Evolutionary conservation across 2,329 filamentous ascomycete species (phyloP), one percentile per base, ranked within the genome.

Genomic region (Cordyceps cicadae): DNA sequence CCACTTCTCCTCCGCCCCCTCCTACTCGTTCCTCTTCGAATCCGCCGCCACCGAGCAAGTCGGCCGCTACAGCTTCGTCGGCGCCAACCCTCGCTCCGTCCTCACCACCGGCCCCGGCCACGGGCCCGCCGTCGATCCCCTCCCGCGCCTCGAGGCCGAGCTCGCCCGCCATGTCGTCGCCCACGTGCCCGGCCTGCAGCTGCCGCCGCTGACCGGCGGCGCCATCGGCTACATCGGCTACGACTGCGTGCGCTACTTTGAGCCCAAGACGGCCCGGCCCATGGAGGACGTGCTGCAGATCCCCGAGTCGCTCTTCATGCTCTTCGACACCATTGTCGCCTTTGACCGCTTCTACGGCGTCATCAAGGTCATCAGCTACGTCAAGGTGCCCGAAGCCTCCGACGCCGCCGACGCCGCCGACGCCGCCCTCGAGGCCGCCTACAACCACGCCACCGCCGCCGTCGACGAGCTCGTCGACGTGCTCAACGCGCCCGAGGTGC

Each of bases 151-250:
- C 46, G 87, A 96, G 76, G 79, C 83, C 64, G 92, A 97, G 75
- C 82, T 99, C 50, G 82, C 85, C 19, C 81, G 89, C 69, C 88
- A 87, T 72, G 84, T 90, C 29, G 90, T 97, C 64, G 89, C 92
- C 39, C 84, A 89, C 46, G 85, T 99, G 3, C 92, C 94, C 0
- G 90, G 87, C 1, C 77, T 97, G 69, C 84, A 83, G 68, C 81
- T 99, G 43, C 94, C 94, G 56, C 89, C 90, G 29, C 79, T 99
- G 76, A 90, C 90, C 0, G 94, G 92, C 46, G 94, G 94, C 54
- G 94, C 92, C 14, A 91, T 99, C 68, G 94, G 94, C 62, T 99
- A 97, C 73, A 91, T 97, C 6, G 92, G 92, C 58, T 99, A 99
- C 71, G 94, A 99, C 72, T 99, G 94, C 74, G 90, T 99, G 68